A percentile compares a stretch with the other conserved stretches of the same genome.
Evolutionary conservation across 2,329 filamentous ascomycete species (phyloP).

Genomic region (Albifimbria verrucaria): DNA sequence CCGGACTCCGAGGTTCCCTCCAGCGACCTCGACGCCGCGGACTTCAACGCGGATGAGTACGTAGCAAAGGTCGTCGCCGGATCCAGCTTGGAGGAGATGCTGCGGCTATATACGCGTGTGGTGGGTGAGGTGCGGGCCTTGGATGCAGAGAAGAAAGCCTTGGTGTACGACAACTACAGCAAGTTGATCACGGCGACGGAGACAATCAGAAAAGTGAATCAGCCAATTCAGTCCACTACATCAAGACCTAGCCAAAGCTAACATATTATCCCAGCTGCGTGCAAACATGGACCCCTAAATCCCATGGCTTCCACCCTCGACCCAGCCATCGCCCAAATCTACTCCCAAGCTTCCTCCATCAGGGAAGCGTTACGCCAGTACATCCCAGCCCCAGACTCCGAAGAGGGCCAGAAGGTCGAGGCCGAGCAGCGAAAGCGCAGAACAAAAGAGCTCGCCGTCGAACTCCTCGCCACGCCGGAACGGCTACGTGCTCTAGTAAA

Average conservation of each 20-base stretch:
- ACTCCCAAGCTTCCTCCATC: slow-evolving; percentile 56
- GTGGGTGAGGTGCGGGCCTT: slow-evolving; percentile 81
- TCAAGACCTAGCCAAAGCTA: not conserved
- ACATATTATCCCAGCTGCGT: slow-evolving; percentile 55
- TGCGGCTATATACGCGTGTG: slow-evolving; percentile 68
- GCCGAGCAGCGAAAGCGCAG: slow-evolving; percentile 30
- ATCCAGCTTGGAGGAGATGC: slow-evolving; percentile 63
- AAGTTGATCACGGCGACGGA: slow-evolving; percentile 96
- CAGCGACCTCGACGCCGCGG: slow-evolving; percentile 69
- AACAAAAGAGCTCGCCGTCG: slow-evolving; percentile 56
- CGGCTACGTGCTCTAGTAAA: slow-evolving; percentile 55
- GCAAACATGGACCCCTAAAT: slow-evolving; percentile 74
- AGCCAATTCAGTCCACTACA: not conserved
- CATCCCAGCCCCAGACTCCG: slow-evolving; percentile 43
- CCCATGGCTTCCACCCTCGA: slow-evolving; percentile 71
- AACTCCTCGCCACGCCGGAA: slow-evolving; percentile 60
- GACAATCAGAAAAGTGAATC: slow-evolving; percentile 73
- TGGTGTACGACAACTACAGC: slow-evolving; percentile 98
- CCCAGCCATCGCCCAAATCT: slow-evolving; percentile 72
- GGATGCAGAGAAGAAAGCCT: slow-evolving; percentile 92
- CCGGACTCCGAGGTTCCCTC: slow-evolving; percentile 55
- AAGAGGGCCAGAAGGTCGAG: slow-evolving; percentile 30
- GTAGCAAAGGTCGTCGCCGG: slow-evolving; percentile 59
- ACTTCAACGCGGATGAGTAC: slow-evolving; percentile 71
- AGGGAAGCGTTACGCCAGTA: slow-evolving; percentile 46